Conservation (phyloP, 495 filamentous ascomycete species). For the Hypomontagnella submonticulosa region DNA sequence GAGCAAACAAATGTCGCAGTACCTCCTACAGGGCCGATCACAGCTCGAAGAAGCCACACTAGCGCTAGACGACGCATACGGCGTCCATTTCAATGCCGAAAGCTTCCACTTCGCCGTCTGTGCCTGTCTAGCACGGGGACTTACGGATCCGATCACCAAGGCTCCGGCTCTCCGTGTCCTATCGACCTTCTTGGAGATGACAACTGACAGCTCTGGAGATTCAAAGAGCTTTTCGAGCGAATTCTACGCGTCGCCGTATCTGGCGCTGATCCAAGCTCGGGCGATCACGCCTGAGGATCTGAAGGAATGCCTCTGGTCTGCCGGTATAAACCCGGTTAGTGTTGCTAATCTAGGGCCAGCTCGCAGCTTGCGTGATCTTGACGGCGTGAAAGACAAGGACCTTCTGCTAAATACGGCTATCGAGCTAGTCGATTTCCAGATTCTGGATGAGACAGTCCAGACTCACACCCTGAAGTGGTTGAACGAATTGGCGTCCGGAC, state of each 20-base stretch:
- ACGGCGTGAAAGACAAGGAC: slow-evolving; percentile 63
- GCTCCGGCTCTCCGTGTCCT: slow-evolving; percentile 64
- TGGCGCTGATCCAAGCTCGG: slow-evolving; percentile 61
- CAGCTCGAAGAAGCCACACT: slow-evolving; percentile 67
- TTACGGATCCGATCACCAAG: slow-evolving; percentile 68
- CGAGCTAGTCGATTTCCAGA: slow-evolving; percentile 66
- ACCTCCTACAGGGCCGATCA: slow-evolving; percentile 65
- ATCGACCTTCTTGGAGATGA: slow-evolving; percentile 69
- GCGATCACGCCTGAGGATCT: slow-evolving; percentile 59
- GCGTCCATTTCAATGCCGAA: slow-evolving; percentile 68
- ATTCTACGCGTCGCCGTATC: slow-evolving; percentile 60
- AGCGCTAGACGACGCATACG: slow-evolving; percentile 69
- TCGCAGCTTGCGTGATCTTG: slow-evolving; percentile 55
- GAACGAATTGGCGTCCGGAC: slow-evolving; percentile 56
- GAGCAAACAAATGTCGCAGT: slow-evolving; percentile 65
- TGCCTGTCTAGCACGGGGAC: slow-evolving; percentile 68
- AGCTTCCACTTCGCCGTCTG: slow-evolving; percentile 72
- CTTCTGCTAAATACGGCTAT: slow-evolving; percentile 66
- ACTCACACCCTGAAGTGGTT: slow-evolving; percentile 64
- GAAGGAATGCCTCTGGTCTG: slow-evolving; percentile 63
- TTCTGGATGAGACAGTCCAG: slow-evolving; percentile 65
- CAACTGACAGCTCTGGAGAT: slow-evolving; percentile 50
- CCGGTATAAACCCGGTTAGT: slow-evolving; percentile 56
- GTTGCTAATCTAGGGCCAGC: slow-evolving; percentile 47
- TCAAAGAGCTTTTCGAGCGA: slow-evolving; percentile 44